These are phyloP conservation scores for Botrytis porri DNA, from an alignment of 2,329 filamentous ascomycete species.

Conservation along the genomic window DNA sequence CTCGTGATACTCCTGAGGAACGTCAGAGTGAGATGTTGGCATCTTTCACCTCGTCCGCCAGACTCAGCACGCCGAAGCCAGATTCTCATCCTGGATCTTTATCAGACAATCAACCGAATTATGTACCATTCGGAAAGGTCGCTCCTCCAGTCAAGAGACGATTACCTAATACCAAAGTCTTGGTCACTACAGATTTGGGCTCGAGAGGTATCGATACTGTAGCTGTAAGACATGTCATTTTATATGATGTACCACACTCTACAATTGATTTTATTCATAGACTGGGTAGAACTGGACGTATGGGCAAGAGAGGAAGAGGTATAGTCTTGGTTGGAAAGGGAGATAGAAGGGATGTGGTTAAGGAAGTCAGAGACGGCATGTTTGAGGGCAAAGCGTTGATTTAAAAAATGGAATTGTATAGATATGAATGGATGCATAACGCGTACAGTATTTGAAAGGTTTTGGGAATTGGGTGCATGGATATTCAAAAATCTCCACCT, in stretches of 20 bases:
- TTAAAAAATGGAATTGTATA: constrained; percentile 38
- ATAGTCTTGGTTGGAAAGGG: constrained; percentile 87
- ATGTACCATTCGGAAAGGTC: constrained; percentile 32
- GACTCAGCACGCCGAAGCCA: constrained; percentile 4
- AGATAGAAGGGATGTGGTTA: constrained; percentile 85
- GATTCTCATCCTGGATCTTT: constrained; percentile 42
- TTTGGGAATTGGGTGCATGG: constrained; percentile 1
- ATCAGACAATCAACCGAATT: constrained; percentile 39
- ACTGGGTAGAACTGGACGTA: constrained; percentile 84
- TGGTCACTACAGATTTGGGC: constrained; percentile 91
- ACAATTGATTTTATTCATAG: constrained; percentile 98
- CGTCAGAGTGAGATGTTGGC: constrained; percentile 74
- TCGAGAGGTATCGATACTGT: constrained; percentile 93
- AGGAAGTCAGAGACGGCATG: constrained; percentile 88
- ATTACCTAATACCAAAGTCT: constrained; percentile 77
- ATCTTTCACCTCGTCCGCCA: constrained; percentile 56
- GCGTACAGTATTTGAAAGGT: not conserved
- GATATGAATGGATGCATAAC: not conserved
- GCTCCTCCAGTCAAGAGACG: constrained; percentile 32
- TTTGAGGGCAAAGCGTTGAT: constrained; percentile 77
- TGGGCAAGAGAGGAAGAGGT: constrained; percentile 85
- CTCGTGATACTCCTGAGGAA: constrained; percentile 76
- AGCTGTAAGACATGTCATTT: constrained; percentile 82
- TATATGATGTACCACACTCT: constrained; percentile 97
- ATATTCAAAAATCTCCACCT: not conserved